A percentile compares a stretch with the other conserved stretches of the same genome.
These are phyloP conservation scores for Castanospermum australe DNA, from an alignment of 306 rosid genomes.

Conservation along the genomic window DNA sequence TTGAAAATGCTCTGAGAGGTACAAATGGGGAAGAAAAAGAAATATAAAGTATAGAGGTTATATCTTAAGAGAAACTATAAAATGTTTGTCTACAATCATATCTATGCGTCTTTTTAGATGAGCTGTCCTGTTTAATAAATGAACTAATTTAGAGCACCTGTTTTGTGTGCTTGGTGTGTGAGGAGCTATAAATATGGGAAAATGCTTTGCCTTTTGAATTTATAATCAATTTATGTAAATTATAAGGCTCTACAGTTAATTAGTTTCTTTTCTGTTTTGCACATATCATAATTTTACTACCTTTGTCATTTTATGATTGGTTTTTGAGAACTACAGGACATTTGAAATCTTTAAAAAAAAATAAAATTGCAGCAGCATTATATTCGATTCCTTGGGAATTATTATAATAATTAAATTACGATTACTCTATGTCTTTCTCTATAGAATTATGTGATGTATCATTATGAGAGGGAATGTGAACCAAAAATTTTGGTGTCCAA, in stretches of 20 bases:
- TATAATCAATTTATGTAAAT: not conserved
- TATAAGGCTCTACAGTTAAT: not conserved
- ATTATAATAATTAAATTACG: not conserved
- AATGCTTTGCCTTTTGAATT: not conserved
- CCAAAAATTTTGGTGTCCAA: not conserved
- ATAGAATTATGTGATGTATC: not conserved
- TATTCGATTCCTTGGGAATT: not conserved
- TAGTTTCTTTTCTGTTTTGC: not conserved
- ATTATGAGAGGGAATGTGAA: not conserved
- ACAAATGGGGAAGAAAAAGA: not conserved
- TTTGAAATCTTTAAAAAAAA: not conserved
- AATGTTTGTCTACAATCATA: not conserved
- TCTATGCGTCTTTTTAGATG: not conserved
- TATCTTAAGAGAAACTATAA: not conserved
- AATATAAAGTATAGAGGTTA: not conserved
- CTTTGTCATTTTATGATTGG: not conserved
- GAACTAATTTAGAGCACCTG: not conserved
- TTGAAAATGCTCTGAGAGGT: not conserved
- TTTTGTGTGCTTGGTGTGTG: not conserved
- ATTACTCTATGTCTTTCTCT: no score
- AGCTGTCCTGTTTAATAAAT: not conserved
- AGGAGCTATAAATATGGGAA: not conserved
- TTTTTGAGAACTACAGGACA: not conserved
- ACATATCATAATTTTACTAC: not conserved
- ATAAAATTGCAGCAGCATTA: not conserved